Percentiles rank a stretch among this genome's conserved stretches.
phyloP scores from a whole-genome alignment of 352 stramenopile species.

The Blastocystis sp. region DNA sequence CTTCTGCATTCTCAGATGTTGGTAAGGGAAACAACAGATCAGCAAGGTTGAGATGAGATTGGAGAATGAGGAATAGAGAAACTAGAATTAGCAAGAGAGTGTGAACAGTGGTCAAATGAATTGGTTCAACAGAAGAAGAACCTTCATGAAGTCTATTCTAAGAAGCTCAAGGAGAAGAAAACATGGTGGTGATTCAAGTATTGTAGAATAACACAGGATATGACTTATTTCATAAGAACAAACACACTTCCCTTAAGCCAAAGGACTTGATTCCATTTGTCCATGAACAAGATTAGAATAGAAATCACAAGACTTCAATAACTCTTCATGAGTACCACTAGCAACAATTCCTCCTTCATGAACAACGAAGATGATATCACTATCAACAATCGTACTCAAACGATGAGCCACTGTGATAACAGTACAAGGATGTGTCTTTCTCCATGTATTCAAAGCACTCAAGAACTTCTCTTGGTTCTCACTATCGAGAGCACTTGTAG shows the following conservation, averaged over 20 bases:
- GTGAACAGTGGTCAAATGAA: background rate
- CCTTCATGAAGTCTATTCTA: too few relatives aligned
- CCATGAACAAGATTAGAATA: background rate
- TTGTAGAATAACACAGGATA: too few relatives aligned
- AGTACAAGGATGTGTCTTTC: conserved; percentile 42
- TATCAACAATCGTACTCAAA: conserved; percentile 80
- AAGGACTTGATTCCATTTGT: too few relatives aligned
- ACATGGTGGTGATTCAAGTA: too few relatives aligned
- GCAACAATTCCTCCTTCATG: conserved; percentile 75
- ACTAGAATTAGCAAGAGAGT: background rate
- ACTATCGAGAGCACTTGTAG: conserved; percentile 75
- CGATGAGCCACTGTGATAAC: conserved; percentile 65
- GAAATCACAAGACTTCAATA: conserved; percentile 66
- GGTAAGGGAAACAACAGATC: conserved; percentile 2
- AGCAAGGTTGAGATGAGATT: background rate
- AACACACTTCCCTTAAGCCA: too few relatives aligned
- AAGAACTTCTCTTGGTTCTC: conserved; percentile 78
- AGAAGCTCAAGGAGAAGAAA: too few relatives aligned
- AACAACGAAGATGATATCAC: conserved; percentile 80
- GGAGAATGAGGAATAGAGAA: background rate
- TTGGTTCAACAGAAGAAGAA: too few relatives aligned
- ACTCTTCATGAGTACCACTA: conserved; percentile 77
- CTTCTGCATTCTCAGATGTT: conserved; percentile 10
- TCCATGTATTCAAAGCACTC: conserved; percentile 69
- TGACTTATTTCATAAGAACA: too few relatives aligned